A percentile compares a stretch with the other conserved stretches of the same genome.
phyloP scores from a whole-genome alignment of 495 filamentous ascomycete species.

The Cudoniella acicularis region DNA sequence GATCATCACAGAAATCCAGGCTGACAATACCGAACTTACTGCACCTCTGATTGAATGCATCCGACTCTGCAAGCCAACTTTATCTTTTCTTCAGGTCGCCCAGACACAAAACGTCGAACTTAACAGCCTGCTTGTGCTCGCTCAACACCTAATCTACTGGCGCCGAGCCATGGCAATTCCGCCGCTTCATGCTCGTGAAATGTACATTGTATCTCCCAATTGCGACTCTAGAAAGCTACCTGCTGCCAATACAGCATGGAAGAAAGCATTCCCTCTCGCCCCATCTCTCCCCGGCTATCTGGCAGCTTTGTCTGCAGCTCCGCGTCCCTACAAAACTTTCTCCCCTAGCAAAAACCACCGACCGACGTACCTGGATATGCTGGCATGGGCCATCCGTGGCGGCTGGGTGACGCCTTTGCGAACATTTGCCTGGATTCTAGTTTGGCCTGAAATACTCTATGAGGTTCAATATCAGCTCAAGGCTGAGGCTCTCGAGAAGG shows the following conservation, averaged over 20 bases:
- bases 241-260: slow-evolving; percentile 67
- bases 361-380: slow-evolving; percentile 77
- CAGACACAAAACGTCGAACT: slow-evolving; percentile 68
- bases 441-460: slow-evolving; percentile 58
- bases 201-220: slow-evolving; percentile 92
- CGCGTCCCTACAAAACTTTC: slow-evolving; percentile 73
- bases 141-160: slow-evolving; percentile 93
- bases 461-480: slow-evolving; percentile 56
- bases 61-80: slow-evolving; percentile 73
- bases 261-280: slow-evolving; percentile 70
- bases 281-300: slow-evolving; percentile 83
- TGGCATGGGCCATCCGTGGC: slow-evolving; percentile 87
- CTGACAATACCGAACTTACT: slow-evolving; percentile 66
- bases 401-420: slow-evolving; percentile 91
- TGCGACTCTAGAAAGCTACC: slow-evolving; percentile 74
- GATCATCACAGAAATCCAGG: slow-evolving; percentile 78
- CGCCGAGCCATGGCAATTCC: slow-evolving; percentile 87
- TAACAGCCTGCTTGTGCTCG: slow-evolving; percentile 75
- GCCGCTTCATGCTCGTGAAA: slow-evolving; percentile 83
- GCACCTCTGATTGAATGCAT: slow-evolving; percentile 79
- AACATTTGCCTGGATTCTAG: slow-evolving; percentile 78
- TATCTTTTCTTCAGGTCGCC: slow-evolving; percentile 69
- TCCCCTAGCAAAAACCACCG: slow-evolving; percentile 90
- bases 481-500: slow-evolving; percentile 35
- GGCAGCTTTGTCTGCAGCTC: slow-evolving; percentile 66